These are phyloP conservation scores for Oryza glumipatula DNA, from an alignment of 176 grass and related monocot species.

Conservation along the genomic window DNA sequence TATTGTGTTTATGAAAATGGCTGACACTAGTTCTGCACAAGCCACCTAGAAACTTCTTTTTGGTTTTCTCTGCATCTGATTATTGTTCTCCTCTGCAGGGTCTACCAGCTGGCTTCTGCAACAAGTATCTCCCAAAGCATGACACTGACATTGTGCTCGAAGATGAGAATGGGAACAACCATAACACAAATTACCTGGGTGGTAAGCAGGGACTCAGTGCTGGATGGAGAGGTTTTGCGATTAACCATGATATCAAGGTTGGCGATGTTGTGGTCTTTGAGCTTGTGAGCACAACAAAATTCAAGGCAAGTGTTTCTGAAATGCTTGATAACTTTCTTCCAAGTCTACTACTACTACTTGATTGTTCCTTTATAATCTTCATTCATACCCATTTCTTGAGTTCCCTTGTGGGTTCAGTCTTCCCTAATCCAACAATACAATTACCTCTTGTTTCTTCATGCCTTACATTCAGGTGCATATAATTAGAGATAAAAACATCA, in stretches of 20 bases:
- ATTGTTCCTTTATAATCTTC: neutral
- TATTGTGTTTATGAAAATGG: neutral
- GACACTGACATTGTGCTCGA: conserved; percentile 38
- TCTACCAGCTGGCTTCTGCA: conserved; percentile 46
- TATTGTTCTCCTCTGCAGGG: conserved; percentile 30
- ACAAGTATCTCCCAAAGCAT: conserved; percentile 52
- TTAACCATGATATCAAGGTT: conserved; percentile 45
- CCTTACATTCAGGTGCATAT: conserved; percentile 42
- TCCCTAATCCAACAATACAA: neutral
- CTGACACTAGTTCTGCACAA: neutral
- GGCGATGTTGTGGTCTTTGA: conserved; percentile 49
- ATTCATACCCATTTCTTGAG: conserved; percentile 29
- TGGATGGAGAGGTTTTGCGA: conserved; percentile 52
- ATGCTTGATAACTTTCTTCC: neutral
- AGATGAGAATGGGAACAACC: conserved; percentile 45
- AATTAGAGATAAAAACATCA: conserved; percentile 29
- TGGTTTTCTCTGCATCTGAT: conserved; percentile 13
- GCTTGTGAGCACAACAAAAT: conserved; percentile 39
- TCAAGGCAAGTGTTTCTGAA: conserved; percentile 45
- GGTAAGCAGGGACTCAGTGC: conserved; percentile 50
- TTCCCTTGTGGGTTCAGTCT: neutral
- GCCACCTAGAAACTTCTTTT: neutral
- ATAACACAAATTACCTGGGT: conserved; percentile 29
- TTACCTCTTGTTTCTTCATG: neutral
- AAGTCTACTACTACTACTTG: neutral